Evolutionary conservation across 768 basidiomycete species (phyloP), one percentile per base, ranked within the genome.

Genomic region (Galerina marginata): DNA sequence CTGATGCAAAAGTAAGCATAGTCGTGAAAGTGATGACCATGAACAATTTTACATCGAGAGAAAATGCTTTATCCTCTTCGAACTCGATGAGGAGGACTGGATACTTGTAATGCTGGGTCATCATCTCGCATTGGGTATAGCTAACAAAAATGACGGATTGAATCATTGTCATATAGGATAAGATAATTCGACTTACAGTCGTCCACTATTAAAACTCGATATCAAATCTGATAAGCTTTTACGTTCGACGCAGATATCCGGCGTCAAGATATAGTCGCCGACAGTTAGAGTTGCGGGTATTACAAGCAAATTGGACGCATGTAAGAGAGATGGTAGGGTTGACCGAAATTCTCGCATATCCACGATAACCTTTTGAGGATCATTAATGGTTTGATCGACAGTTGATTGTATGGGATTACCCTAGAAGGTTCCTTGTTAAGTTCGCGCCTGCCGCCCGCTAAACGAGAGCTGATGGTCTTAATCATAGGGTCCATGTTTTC

Each of bases 291-390:
- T 99, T 0, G 91, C 90, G 0, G 97, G 96, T n/a, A 95, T 80
- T 43, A 98, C 86, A 37, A 89, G 77, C 43, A 96, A 75, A 45
- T 83, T 83, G 0, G 92, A 83, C 0, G 92, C 94, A 68, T 99
- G 95, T 7, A 99, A 79, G 4, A 99, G 73, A 0, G 93, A 95
- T 0, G 96, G 97, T 9, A 99, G 76, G 0, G 94, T 87, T 2
- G 96, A 98, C 26, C 95, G 83, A 74, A 99, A 98, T 74, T 99
- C 97, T 65, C 96, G 87, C 86, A 98, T 90, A 73, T 99, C 97
- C 23, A 98, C 95, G 60, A 99, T 88, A 49, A 99, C 89, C 95
- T 97, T 56, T 37, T 29, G 26, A 59, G 51, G 9, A 2, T 36
- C 9, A 23, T 48, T 11, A 49, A 51, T 50, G 23, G 16, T 29